These are phyloP conservation scores for Podaxis sp. DNA, from an alignment of 768 basidiomycete genomes.

Conservation along the genomic window DNA sequence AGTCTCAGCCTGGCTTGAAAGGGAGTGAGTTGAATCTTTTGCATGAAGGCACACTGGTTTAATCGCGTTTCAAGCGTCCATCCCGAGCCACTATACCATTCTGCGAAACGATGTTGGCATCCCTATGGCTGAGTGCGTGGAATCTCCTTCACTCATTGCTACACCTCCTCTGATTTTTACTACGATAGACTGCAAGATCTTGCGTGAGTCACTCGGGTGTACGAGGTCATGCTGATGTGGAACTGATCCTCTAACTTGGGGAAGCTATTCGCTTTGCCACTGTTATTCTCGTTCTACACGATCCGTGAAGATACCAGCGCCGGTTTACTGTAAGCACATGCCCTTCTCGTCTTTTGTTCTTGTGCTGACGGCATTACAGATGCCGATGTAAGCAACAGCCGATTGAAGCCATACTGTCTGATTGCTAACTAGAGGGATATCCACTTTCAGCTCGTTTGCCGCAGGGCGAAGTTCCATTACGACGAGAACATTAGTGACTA, in stretches of 20 bases:
- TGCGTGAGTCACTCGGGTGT: not conserved
- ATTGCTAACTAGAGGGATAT: not conserved
- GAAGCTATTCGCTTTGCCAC: conserved; percentile 50
- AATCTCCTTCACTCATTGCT: not conserved
- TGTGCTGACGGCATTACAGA: not conserved
- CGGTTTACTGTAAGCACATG: conserved; percentile 56
- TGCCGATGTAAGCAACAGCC: conserved; percentile 4
- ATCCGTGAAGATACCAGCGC: conserved; percentile 71
- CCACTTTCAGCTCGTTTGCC: conserved; percentile 43
- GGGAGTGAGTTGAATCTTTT: conserved; percentile 36
- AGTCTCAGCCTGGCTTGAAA: conserved; percentile 49
- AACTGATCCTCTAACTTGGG: not conserved
- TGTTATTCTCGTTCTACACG: conserved; percentile 66
- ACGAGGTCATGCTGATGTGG: not conserved
- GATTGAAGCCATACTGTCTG: not conserved
- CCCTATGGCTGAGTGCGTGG: conserved; percentile 21
- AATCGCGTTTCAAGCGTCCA: not conserved
- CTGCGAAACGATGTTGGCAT: conserved; percentile 29
- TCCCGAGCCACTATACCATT: conserved; percentile 53
- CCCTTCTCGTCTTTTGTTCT: not conserved
- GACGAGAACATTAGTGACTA: conserved; percentile 29
- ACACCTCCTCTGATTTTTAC: not conserved
- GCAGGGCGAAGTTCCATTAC: conserved; percentile 50
- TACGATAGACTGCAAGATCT: conserved; percentile 6
- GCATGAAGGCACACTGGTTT: not conserved